Evolutionary conservation across 306 rosid genomes (phyloP), one percentile per base, ranked within the genome.

Genomic region (Alnus rubra): DNA sequence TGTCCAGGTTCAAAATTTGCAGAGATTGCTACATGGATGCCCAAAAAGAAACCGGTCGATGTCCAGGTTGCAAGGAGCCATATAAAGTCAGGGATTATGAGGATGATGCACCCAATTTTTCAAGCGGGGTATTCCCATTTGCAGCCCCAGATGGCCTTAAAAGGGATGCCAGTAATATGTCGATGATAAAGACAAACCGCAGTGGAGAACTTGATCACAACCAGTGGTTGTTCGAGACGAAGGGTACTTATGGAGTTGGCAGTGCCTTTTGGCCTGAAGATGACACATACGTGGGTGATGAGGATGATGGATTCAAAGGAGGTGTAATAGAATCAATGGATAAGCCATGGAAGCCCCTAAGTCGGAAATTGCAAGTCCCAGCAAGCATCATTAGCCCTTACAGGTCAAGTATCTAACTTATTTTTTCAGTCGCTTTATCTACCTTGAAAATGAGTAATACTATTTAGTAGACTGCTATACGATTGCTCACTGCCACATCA

Each of bases 41-140:
- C 4, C 89, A 87, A 35, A 92, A 89, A 44, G 96, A 92, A 0
- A 76, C 79, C 0, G 92, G 94, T 4, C 47, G 76, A 9, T 94
- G 98, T 69, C 98, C 98, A 2, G 94, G 94, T 53, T 94, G 97
- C 78, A 94, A 87, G 85, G 98, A 94, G 82, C 87, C 83, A 18
- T 94, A 90, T 74, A 87, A 56, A 81, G n/a, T 64, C 4, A 89
- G 84, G 1, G 97, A 89, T 28, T 79, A 80, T 7, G 97, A 90
- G 0, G 96, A 88, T 1, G 90, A 88, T 15, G 2, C 76, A 4
- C 37, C 60, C 2, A 90, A 85, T 4, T 88, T 81, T 84, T 69
- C 87, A 0, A 59, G 53, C 0, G 80, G 91, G 48, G 74, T 88
- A 74, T 78, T 91, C 49, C 93, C 82, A 62, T 81, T 91, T 59